phyloP scores from a whole-genome alignment of 345 rosid genomes.

The Nephelium lappaceum region DNA sequence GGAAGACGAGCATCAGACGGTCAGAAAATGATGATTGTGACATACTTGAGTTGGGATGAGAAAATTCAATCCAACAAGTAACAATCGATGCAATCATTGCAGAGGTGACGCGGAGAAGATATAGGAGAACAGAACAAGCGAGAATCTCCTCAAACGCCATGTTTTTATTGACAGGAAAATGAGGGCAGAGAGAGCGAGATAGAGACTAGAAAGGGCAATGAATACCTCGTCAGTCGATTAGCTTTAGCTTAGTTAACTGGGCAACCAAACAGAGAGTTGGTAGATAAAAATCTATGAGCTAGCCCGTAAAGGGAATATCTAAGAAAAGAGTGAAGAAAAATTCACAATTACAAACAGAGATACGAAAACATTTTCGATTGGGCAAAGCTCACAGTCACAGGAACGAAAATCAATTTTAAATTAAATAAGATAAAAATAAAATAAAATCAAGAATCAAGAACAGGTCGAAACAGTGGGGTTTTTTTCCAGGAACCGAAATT shows the following conservation, averaged over 20 bases:
- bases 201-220: background rate
- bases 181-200: background rate
- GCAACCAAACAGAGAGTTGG: constrained; percentile 10
- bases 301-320: background rate
- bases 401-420: constrained; percentile 1
- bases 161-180: constrained; percentile 8
- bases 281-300: background rate
- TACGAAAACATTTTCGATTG: background rate
- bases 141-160: background rate
- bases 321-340: constrained; percentile 1
- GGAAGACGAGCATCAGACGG: constrained; percentile 6
- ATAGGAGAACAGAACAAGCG: background rate
- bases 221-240: background rate
- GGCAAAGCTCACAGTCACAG: background rate
- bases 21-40: constrained; percentile 1
- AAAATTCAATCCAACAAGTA: constrained; percentile 9
- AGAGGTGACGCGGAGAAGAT: background rate
- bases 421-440: background rate
- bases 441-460: constrained; percentile 10
- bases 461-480: background rate
- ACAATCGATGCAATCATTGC: background rate
- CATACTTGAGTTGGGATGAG: background rate
- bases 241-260: background rate
- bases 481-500: background rate
- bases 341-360: background rate